Conservation (phyloP, 441 rosid genomes). For the Syzygium syzygioides region DNA sequence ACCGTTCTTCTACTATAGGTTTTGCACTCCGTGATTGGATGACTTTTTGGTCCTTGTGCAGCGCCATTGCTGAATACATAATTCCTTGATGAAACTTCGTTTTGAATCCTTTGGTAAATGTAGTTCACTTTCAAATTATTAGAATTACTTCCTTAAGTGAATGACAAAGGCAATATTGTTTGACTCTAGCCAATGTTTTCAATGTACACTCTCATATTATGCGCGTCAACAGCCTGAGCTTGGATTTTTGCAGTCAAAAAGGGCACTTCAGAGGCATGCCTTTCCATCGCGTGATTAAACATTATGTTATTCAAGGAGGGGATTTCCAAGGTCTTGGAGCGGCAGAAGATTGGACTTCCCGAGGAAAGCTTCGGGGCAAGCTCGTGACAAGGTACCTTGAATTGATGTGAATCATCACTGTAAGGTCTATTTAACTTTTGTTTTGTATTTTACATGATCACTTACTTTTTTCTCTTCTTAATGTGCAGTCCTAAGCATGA, state of each 20-base stretch:
- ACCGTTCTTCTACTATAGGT: neutral
- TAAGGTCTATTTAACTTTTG: neutral
- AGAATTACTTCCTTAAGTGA: neutral
- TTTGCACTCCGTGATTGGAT: neutral
- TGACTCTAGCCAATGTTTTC: neutral
- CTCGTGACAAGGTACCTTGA: constrained; percentile 49
- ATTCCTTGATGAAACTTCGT: neutral
- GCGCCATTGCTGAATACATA: neutral
- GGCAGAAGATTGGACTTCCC: constrained; percentile 72
- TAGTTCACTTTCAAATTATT: neutral
- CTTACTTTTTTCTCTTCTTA: neutral
- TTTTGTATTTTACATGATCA: neutral
- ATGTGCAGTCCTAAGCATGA: constrained; percentile 70
- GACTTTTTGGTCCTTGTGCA: neutral
- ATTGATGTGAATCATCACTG: neutral
- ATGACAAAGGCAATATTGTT: neutral
- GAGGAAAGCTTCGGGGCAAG: constrained; percentile 57
- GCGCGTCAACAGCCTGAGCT: neutral
- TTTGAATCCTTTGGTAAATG: neutral
- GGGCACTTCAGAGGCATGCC: constrained; percentile 75
- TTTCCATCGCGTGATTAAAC: constrained; percentile 71
- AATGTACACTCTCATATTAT: neutral
- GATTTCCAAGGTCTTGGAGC: constrained; percentile 40
- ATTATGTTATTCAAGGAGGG: constrained; percentile 84
- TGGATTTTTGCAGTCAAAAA: constrained; percentile 55